Evolutionary conservation across 352 stramenopile genomes (phyloP).

Genomic region (Pythium aristosporum): DNA sequence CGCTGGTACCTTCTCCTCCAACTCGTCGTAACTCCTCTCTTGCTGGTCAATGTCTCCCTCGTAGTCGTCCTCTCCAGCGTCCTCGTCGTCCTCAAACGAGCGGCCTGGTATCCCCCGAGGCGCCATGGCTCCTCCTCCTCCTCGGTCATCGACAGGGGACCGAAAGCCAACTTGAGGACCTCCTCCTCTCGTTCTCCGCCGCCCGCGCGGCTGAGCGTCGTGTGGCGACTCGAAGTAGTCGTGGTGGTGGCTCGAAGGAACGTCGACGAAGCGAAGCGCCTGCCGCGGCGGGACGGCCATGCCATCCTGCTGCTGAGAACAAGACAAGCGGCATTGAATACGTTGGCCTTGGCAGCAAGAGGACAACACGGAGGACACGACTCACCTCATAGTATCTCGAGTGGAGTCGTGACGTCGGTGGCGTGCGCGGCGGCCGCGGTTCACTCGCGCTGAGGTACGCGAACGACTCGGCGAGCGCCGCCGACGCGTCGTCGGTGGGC

Average conservation of each 20-base stretch:
- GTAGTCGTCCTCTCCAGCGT: neutral
- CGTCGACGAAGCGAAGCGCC: constrained; percentile 5
- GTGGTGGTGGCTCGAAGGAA: neutral
- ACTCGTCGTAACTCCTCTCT: neutral
- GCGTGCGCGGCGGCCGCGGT: constrained; percentile 21
- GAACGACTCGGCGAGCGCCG: constrained; percentile 21
- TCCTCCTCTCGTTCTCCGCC: neutral
- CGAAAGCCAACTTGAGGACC: constrained; percentile 13
- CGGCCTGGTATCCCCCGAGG: neutral
- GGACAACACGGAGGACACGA: neutral
- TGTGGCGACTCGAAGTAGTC: constrained; percentile 1
- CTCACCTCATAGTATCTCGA: constrained; percentile 22
- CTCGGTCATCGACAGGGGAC: constrained; percentile 10
- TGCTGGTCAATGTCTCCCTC: neutral
- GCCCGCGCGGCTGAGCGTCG: neutral
- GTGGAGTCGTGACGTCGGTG: constrained; percentile 17
- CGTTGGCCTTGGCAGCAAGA: neutral
- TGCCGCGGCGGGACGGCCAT: constrained; percentile 2
- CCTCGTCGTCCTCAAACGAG: constrained; percentile 2
- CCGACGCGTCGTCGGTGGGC: constrained; percentile 8
- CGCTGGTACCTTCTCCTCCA: constrained; percentile 14
- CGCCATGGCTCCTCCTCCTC: neutral
- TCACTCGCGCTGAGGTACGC: constrained; percentile 25
- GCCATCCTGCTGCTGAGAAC: neutral
- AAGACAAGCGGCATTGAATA: neutral